Percentiles rank a stretch among this genome's conserved stretches.
Evolutionary conservation across 805 yeast genomes (phyloP).

Genomic region (Vanderwaltozyma polyspora): DNA sequence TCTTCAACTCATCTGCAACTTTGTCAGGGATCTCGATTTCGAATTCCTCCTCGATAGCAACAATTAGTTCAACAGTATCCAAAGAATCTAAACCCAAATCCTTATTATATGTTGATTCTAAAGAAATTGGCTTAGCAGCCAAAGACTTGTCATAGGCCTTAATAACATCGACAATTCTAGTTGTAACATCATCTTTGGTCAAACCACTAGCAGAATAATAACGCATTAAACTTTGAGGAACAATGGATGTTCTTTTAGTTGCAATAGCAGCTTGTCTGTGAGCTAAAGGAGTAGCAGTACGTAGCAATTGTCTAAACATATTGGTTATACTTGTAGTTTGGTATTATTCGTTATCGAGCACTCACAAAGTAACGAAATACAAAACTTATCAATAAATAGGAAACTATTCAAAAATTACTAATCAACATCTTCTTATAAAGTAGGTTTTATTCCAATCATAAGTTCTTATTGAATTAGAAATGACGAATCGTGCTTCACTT

Average conservation of each 20-base stretch:
- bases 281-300: slow-evolving; percentile 25
- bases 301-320: slow-evolving; percentile 45
- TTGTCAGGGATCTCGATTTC: slow-evolving; percentile 80
- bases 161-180: slow-evolving; percentile 72
- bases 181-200: slow-evolving; percentile 67
- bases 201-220: slow-evolving; percentile 53
- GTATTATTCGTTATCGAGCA: no score
- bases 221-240: slow-evolving; percentile 23
- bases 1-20: slow-evolving; percentile 86
- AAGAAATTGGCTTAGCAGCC: slow-evolving; percentile 29
- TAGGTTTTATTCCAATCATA: no score
- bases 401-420: no score
- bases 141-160: slow-evolving; percentile 52
- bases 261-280: slow-evolving; percentile 6
- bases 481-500: no score
- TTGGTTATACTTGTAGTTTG: no score
- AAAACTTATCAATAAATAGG: no score
- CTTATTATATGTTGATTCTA: slow-evolving; percentile 39
- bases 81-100: slow-evolving; percentile 67
- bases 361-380: no score
- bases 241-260: slow-evolving; percentile 25
- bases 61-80: slow-evolving; percentile 90
- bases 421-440: no score
- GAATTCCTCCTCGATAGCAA: slow-evolving; percentile 90
- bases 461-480: no score